Evolutionary conservation across 2,329 filamentous ascomycete genomes (phyloP).

Genomic region (Botrytis porri): DNA sequence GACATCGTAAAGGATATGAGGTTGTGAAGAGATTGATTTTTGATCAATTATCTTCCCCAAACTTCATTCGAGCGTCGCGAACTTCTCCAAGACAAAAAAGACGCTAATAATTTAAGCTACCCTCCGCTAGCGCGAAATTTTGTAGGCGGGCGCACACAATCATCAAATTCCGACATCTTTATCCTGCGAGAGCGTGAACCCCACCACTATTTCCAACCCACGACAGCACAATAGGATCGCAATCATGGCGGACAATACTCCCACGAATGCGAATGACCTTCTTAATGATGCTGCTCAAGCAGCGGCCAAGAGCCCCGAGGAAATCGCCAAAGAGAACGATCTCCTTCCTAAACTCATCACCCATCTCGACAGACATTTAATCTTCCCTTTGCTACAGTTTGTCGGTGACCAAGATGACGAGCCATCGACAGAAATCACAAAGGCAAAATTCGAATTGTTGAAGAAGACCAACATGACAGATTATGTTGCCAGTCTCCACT

Average conservation of each 20-base stretch:
- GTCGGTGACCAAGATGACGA: conserved; percentile 78
- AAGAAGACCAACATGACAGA: conserved; percentile 99
- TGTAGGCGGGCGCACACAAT: conserved; percentile 30
- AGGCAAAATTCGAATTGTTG: conserved; percentile 88
- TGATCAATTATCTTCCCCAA: not conserved
- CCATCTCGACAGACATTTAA: conserved; percentile 91
- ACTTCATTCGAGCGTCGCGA: conserved; percentile 13
- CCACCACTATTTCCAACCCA: conserved; percentile 20
- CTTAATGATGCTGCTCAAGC: conserved; percentile 32
- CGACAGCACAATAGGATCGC: conserved; percentile 30
- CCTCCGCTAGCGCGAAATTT: conserved; percentile 23
- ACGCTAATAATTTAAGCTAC: conserved; percentile 21
- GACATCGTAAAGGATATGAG: conserved; percentile 24
- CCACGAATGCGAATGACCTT: conserved; percentile 26
- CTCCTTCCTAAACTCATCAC: conserved; percentile 84
- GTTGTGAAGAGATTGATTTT: not conserved
- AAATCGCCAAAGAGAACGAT: conserved; percentile 47
- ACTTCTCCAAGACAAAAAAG: conserved; percentile 16
- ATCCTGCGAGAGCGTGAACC: conserved; percentile 19
- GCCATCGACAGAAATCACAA: conserved; percentile 68
- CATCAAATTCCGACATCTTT: conserved; percentile 23
- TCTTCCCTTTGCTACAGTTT: conserved; percentile 96
- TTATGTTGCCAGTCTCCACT: conserved; percentile 89
- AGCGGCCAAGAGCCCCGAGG: conserved; percentile 47
- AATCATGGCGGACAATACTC: conserved; percentile 49